phyloP scores from a whole-genome alignment of 2,329 filamentous ascomycete species.

The Talaromyces amestolkiae region DNA sequence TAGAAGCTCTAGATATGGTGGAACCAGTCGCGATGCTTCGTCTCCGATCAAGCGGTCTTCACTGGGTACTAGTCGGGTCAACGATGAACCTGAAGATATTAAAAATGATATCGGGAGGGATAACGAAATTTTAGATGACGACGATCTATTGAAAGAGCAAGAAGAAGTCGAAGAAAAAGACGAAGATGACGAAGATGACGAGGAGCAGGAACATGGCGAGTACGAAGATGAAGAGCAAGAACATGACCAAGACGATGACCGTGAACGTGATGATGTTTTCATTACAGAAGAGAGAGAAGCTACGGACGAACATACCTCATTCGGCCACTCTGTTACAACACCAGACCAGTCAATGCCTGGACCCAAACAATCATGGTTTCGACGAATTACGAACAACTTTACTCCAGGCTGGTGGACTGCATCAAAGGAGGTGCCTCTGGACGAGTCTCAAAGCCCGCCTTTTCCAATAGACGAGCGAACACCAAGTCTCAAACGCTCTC shows the following conservation, averaged over 20 bases:
- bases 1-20: neutral
- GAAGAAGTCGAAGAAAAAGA: neutral
- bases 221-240: constrained; percentile 24
- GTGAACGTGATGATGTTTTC: constrained; percentile 19
- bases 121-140: constrained; percentile 1
- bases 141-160: neutral
- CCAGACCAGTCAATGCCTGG: constrained; percentile 8
- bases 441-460: constrained; percentile 18
- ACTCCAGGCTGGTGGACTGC: constrained; percentile 21
- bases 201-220: constrained; percentile 21
- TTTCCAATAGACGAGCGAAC: constrained; percentile 12
- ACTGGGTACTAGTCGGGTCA: neutral
- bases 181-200: neutral
- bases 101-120: neutral
- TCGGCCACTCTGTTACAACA: constrained; percentile 7
- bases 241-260: neutral
- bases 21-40: neutral
- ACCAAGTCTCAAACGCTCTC: constrained; percentile 17
- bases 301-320: neutral
- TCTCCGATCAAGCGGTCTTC: constrained; percentile 4
- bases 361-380: constrained; percentile 38
- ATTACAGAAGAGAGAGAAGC: constrained; percentile 19
- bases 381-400: constrained; percentile 25
- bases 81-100: neutral
- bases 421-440: constrained; percentile 10